Conservation (phyloP, 768 basidiomycete species). For the Boletus rex-veris region DNA sequence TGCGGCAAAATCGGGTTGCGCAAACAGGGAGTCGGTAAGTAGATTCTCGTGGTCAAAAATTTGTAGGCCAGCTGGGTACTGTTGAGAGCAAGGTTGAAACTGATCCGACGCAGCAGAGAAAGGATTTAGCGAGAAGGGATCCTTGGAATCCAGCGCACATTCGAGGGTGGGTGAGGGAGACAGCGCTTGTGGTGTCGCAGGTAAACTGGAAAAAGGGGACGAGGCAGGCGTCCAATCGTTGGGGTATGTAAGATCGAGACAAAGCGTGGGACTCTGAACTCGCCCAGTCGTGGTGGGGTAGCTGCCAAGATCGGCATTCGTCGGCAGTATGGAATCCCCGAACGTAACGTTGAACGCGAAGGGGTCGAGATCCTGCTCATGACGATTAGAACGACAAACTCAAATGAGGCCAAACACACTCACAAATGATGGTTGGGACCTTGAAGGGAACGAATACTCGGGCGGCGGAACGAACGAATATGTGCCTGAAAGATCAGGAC, state of each 20-base stretch:
- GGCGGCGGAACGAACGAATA: conserved; percentile 35
- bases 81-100: conserved; percentile 14
- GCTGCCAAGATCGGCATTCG: conserved; percentile 11
- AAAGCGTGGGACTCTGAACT: conserved; percentile 32
- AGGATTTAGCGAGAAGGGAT: conserved; percentile 16
- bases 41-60: conserved; percentile 17
- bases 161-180: conserved; percentile 31
- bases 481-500: conserved; percentile 31
- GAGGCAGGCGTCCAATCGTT: conserved; percentile 42
- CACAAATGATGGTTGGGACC: conserved; percentile 50
- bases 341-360: conserved; percentile 29
- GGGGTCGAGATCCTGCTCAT: conserved; percentile 26
- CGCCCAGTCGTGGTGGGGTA: conserved; percentile 24
- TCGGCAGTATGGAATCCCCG: conserved; percentile 28
- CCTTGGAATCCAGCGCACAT: conserved; percentile 19
- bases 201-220: conserved; percentile 43
- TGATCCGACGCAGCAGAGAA: conserved; percentile 16
- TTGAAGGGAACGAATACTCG: conserved; percentile 27
- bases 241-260: conserved; percentile 39
- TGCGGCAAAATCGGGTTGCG: conserved; percentile 19
- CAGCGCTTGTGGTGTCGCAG: conserved; percentile 39
- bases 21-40: conserved; percentile 11
- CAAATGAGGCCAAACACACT: conserved; percentile 22
- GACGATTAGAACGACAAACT: conserved; percentile 3
- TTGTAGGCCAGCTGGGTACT: conserved; percentile 20